Evolutionary conservation across 352 stramenopile species (phyloP).

Genomic region (Pythium oligandrum): DNA sequence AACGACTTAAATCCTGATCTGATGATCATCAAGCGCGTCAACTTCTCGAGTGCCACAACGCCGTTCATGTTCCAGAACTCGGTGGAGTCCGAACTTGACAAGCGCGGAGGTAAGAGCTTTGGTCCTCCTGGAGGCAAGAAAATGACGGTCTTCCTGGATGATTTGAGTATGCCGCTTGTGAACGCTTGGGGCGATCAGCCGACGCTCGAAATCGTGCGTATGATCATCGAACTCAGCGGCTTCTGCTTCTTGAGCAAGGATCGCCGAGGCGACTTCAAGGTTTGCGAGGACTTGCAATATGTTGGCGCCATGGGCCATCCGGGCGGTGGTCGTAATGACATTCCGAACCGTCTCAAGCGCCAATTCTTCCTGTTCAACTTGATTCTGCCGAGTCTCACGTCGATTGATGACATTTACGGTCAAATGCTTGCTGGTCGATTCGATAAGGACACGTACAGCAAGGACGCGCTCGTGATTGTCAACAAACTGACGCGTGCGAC

Average conservation of each 20-base stretch:
- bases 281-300: slow-evolving; percentile 97
- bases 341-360: slow-evolving; percentile 98
- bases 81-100: slow-evolving; percentile 98
- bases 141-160: slow-evolving; percentile 99
- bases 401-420: slow-evolving; percentile 99
- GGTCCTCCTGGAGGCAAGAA: slow-evolving; percentile 97
- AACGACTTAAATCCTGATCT: slow-evolving; percentile 90
- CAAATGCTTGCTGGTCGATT: slow-evolving; percentile 97
- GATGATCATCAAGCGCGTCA: slow-evolving; percentile 97
- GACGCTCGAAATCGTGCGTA: slow-evolving; percentile 96
- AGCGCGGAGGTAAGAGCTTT: slow-evolving; percentile 97
- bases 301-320: slow-evolving; percentile 97
- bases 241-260: slow-evolving; percentile 99
- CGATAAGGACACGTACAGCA: slow-evolving; percentile 79
- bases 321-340: slow-evolving; percentile 97
- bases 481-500: slow-evolving; percentile 94
- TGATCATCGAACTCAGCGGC: slow-evolving; percentile 95
- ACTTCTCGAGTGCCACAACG: slow-evolving; percentile 97
- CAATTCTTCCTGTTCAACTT: slow-evolving; percentile 99
- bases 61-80: slow-evolving; percentile 97
- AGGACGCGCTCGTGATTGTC: slow-evolving; percentile 83
- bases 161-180: slow-evolving; percentile 97
- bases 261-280: slow-evolving; percentile 97
- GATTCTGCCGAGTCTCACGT: slow-evolving; percentile 95
- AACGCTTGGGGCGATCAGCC: slow-evolving; percentile 98